Evolutionary conservation across 192 early-diverging fungal species (phyloP).

Genomic region (Coemansia sp.): DNA sequence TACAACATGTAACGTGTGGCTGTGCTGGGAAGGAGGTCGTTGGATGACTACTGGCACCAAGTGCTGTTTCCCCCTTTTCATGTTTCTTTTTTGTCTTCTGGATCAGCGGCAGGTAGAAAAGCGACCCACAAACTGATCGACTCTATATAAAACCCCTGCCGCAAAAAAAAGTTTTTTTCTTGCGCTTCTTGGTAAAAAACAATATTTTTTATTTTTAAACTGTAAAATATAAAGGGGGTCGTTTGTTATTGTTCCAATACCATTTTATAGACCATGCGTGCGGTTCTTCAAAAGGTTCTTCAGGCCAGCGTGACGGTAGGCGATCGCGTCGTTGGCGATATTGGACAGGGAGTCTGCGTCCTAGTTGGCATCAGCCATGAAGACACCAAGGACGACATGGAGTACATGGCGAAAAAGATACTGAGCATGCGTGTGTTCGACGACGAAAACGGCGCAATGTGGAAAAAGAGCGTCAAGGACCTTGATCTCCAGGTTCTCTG

Average conservation of each 20-base stretch:
- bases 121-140: no score
- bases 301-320: constrained; percentile 71
- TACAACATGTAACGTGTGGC: no score
- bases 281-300: constrained; percentile 62
- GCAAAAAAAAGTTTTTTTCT: neutral
- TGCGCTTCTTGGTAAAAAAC: neutral
- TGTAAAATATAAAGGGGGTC: no score
- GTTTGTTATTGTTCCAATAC: neutral
- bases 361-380: constrained; percentile 66
- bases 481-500: constrained; percentile 71
- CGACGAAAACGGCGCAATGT: constrained; percentile 63
- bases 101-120: no score
- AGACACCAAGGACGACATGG: constrained; percentile 73
- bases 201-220: neutral
- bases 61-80: no score
- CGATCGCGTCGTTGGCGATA: constrained; percentile 68
- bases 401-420: constrained; percentile 84
- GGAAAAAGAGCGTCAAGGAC: constrained; percentile 79
- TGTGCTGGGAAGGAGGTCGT: no score
- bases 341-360: constrained; percentile 75
- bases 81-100: no score
- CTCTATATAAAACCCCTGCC: neutral
- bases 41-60: no score
- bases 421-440: constrained; percentile 74
- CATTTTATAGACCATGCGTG: constrained; percentile 66